These are phyloP conservation scores for Penicillium mononematosum DNA, from an alignment of 495 filamentous ascomycete species.

Conservation along the genomic window DNA sequence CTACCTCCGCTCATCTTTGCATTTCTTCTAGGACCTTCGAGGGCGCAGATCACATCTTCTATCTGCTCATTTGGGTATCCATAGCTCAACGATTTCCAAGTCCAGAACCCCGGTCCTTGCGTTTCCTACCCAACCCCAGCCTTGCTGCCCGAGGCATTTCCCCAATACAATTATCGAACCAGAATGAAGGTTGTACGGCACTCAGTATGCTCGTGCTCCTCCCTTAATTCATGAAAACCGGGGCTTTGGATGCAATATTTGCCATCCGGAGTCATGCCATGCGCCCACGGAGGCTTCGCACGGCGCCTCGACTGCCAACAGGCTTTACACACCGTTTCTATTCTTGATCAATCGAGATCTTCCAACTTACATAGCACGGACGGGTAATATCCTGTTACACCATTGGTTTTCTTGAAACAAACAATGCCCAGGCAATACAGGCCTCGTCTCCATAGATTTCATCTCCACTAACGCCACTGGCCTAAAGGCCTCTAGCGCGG, in stretches of 20 bases:
- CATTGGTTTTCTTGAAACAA: constrained; percentile 12
- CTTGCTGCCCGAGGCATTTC: constrained; percentile 39
- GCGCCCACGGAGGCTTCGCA: constrained; percentile 12
- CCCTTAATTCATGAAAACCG: constrained; percentile 19
- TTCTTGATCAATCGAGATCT: constrained; percentile 28
- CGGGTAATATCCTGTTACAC: constrained; percentile 12
- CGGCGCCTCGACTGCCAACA: constrained; percentile 18
- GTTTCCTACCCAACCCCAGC: constrained; percentile 33
- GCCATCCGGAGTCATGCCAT: constrained; percentile 10
- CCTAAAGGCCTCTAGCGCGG: constrained; percentile 28
- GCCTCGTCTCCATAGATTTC: constrained; percentile 18
- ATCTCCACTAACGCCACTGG: constrained; percentile 20
- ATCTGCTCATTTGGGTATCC: constrained; percentile 17
- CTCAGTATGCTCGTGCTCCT: constrained; percentile 1
- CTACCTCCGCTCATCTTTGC: constrained; percentile 22
- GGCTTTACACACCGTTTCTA: constrained; percentile 12
- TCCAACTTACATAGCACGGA: constrained; percentile 10
- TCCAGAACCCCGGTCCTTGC: constrained; percentile 18
- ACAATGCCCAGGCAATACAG: constrained; percentile 11
- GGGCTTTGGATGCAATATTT: constrained; percentile 20
- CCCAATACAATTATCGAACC: constrained; percentile 14
- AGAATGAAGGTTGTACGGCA: constrained; percentile 15
- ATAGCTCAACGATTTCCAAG: constrained; percentile 16
- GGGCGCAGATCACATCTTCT: constrained; percentile 22
- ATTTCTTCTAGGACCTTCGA: constrained; percentile 10